phyloP scores from a whole-genome alignment of 495 filamentous ascomycete species.

The Cladorrhinum samala region DNA sequence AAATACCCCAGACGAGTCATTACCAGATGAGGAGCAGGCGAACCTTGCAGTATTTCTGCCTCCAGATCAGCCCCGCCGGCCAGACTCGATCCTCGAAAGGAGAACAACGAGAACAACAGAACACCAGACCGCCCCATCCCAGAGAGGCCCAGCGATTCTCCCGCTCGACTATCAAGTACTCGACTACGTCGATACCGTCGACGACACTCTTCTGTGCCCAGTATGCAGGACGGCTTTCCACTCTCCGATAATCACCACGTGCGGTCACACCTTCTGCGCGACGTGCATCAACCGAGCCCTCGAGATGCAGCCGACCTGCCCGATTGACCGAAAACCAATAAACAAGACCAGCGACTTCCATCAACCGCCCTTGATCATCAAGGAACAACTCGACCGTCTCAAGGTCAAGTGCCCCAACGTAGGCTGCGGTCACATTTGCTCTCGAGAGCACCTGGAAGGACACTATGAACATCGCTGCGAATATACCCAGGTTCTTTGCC shows the following conservation, averaged over 20 bases:
- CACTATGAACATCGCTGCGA: slow-evolving; percentile 73
- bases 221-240: slow-evolving; percentile 76
- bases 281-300: slow-evolving; percentile 59
- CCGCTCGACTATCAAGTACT: slow-evolving; percentile 58
- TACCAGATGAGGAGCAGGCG: background rate
- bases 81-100: background rate
- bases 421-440: slow-evolving; percentile 58
- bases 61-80: background rate
- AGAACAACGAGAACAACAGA: background rate
- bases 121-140: background rate
- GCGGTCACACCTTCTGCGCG: slow-evolving; percentile 65
- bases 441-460: slow-evolving; percentile 61
- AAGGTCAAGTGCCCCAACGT: slow-evolving; percentile 64
- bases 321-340: slow-evolving; percentile 45
- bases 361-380: slow-evolving; percentile 36
- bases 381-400: slow-evolving; percentile 68
- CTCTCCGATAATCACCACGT: slow-evolving; percentile 61
- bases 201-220: slow-evolving; percentile 75
- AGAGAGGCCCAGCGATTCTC: slow-evolving; percentile 1
- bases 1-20: slow-evolving; percentile 15
- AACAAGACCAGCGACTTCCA: slow-evolving; percentile 24
- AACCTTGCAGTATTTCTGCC: background rate
- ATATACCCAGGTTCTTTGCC: slow-evolving; percentile 60
- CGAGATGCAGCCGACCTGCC: slow-evolving; percentile 43
- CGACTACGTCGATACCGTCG: slow-evolving; percentile 62